These are phyloP conservation scores for Polyporus arcularius DNA, from an alignment of 768 basidiomycete species.

Conservation along the genomic window DNA sequence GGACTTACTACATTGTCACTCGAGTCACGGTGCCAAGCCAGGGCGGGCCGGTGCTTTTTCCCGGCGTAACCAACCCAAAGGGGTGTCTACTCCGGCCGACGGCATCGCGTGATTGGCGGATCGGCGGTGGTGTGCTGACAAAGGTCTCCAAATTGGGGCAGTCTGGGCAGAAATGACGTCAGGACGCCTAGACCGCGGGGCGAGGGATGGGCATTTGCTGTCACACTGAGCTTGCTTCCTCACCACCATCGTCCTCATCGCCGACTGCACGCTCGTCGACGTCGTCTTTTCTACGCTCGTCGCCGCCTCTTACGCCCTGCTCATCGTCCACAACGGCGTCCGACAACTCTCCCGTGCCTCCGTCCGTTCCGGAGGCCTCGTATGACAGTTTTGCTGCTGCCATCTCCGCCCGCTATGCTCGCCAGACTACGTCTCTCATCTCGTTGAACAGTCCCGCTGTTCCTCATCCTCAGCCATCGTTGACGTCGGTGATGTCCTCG, in stretches of 20 bases:
- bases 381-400: conserved; percentile 55
- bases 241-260: conserved; percentile 13
- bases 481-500: conserved; percentile 23
- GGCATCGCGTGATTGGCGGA: conserved; percentile 4
- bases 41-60: background rate
- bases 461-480: conserved; percentile 30
- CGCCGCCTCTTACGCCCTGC: background rate
- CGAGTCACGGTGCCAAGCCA: background rate
- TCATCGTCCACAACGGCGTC: conserved; percentile 14
- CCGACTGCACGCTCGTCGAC: conserved; percentile 10
- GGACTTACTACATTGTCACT: too few species aligned
- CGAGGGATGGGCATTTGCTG: conserved; percentile 8
- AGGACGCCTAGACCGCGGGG: conserved; percentile 13
- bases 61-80: background rate
- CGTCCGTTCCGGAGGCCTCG: conserved; percentile 10
- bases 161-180: conserved; percentile 16
- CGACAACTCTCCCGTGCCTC: background rate
- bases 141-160: background rate
- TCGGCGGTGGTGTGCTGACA: conserved; percentile 9
- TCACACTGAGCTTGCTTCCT: conserved; percentile 12
- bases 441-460: conserved; percentile 18
- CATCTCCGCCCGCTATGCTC: conserved; percentile 47
- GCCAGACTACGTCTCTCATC: conserved; percentile 25
- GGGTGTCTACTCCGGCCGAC: too few species aligned
- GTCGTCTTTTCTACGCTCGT: background rate